Percentiles rank a stretch among this genome's conserved stretches.
Conservation (phyloP, 2,329 filamentous ascomycete genomes). For the Rhynchosporium agropyri region DNA sequence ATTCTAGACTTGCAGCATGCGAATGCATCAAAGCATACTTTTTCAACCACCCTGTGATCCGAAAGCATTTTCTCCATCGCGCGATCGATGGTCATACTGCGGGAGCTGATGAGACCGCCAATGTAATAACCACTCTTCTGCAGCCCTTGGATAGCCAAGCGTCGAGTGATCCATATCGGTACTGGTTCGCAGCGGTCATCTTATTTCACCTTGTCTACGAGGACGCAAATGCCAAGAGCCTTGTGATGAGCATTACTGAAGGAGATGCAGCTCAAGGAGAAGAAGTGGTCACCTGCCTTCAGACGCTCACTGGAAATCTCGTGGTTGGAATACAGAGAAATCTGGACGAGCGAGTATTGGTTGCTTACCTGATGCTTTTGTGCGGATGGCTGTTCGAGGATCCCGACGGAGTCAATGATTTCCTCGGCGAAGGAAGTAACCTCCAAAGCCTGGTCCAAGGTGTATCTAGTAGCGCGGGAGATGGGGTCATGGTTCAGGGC, state of each 20-base stretch:
- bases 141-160: conserved; percentile 62
- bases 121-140: conserved; percentile 83
- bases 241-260: conserved; percentile 81
- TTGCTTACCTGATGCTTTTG: conserved; percentile 88
- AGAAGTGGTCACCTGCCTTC: conserved; percentile 92
- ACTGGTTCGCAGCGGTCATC: conserved; percentile 87
- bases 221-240: conserved; percentile 74
- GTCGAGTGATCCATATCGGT: conserved; percentile 79
- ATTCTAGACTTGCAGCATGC: conserved; percentile 81
- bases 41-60: conserved; percentile 76
- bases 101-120: conserved; percentile 79
- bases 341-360: conserved; percentile 76
- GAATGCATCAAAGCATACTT: conserved; percentile 95
- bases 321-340: conserved; percentile 74
- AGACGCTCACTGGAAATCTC: conserved; percentile 85
- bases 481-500: conserved; percentile 73
- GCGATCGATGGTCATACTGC: conserved; percentile 86
- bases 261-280: conserved; percentile 88
- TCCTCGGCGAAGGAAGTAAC: conserved; percentile 88
- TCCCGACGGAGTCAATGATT: conserved; percentile 87
- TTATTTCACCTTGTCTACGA: conserved; percentile 85
- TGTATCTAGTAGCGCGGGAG: conserved; percentile 59
- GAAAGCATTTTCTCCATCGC: conserved; percentile 80
- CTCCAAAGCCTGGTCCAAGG: conserved; percentile 83
- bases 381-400: conserved; percentile 92